Evolutionary conservation across 192 early-diverging fungal species (phyloP), one percentile per base, ranked within the genome.

Genomic region (Coemansia sp.): DNA sequence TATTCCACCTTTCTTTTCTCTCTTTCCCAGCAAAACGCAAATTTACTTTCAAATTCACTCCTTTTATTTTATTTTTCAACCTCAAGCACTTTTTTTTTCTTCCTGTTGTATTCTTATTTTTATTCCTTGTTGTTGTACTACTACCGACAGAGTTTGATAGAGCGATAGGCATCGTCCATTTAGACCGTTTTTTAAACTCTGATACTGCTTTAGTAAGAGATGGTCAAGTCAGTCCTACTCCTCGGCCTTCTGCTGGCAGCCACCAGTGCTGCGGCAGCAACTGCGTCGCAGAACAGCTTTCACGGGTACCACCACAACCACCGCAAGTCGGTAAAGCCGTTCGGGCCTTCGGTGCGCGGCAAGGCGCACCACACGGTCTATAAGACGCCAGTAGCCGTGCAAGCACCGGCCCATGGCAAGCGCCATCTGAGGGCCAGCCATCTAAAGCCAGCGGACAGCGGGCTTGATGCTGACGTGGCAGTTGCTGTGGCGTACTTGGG

Each of bases 281-380:
- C 51, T 18, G 73, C 42, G 37, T 75, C 73, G 21, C 67, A 63
- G 18, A 60, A 45, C 70, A 78, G 62, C 67, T 66, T 78, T 57
- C 76, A 78, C 38, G 76, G 76, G 20, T 69, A 65, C 76, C 76
- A 78, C 37, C 70, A 72, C 63, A 63, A 73, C 67, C 60, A 67
- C 21, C 69, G 70, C 51, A 78, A 45, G 28, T 36, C 48, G 28
- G 76, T 69, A 34, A 78, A 66, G 76, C 70, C 76, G 21, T 78
- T 78, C 43, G 76, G 76, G 3, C 76, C 76, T 9, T 42, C 48
- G 10, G 18, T 14, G 7, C 76, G 76, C 35, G 62, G 70, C 3
- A 39, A 24, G 2, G 67, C 59, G 51, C 76, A 78, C 63, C 58
- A 78, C 58, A 78, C 76, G 13, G 70, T 78, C 43, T 70, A 78